These are phyloP conservation scores for Aquilaria yunnanensis DNA, from an alignment of 345 rosid species.

Conservation along the genomic window DNA sequence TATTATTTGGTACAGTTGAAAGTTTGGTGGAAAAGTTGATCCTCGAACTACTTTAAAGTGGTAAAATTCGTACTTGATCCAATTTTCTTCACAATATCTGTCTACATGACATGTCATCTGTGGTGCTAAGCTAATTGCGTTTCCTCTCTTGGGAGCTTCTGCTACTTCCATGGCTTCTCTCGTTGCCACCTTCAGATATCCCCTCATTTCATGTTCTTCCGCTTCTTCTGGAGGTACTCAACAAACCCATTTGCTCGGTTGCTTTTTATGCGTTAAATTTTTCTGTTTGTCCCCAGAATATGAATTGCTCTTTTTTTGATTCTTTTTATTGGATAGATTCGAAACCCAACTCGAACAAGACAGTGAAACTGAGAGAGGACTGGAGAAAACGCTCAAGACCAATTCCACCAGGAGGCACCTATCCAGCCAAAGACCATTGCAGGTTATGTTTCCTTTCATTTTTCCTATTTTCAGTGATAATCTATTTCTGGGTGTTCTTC, in stretches of 20 bases:
- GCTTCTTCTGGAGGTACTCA: constrained; percentile 37
- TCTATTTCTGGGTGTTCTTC: not conserved
- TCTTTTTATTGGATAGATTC: constrained; percentile 19
- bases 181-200: constrained; percentile 31
- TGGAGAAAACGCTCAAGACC: constrained; percentile 89
- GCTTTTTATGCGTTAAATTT: not conserved
- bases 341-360: constrained; percentile 30
- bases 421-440: constrained; percentile 98
- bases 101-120: not conserved
- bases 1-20: no score
- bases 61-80: no score
- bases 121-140: constrained; percentile 7
- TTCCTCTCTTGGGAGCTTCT: constrained; percentile 1
- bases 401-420: constrained; percentile 80
- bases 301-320: not conserved
- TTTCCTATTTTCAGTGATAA: not conserved
- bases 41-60: no score
- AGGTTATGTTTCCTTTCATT: constrained; percentile 33
- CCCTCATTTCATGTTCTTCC: constrained; percentile 22
- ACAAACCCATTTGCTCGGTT: not conserved
- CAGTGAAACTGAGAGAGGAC: constrained; percentile 63
- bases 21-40: no score
- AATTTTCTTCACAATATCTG: no score
- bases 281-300: no score
- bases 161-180: constrained; percentile 28